Conservation (phyloP, 2,329 filamentous ascomycete genomes). For the Coleophoma cylindrospora region DNA sequence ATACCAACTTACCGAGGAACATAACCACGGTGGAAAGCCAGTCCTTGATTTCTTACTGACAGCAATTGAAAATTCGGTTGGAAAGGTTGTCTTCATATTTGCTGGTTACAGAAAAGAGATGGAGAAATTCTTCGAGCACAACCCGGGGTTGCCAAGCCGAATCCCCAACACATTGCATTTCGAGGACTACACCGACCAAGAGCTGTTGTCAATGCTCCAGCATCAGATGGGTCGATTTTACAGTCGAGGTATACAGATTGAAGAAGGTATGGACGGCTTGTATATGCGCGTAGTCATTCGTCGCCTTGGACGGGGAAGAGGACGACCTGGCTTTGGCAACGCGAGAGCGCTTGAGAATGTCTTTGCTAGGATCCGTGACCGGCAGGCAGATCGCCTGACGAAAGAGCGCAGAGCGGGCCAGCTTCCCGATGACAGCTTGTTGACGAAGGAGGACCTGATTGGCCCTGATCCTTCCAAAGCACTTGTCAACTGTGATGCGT, state of each 20-base stretch:
- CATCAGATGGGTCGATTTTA: slow-evolving; percentile 51
- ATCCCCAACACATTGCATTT: slow-evolving; percentile 65
- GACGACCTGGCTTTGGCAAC: slow-evolving; percentile 67
- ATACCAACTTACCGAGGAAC: slow-evolving; percentile 63
- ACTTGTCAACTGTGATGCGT: slow-evolving; percentile 47
- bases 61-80: slow-evolving; percentile 66
- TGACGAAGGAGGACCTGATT: slow-evolving; percentile 66
- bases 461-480: slow-evolving; percentile 59
- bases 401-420: slow-evolving; percentile 34
- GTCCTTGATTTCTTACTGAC: slow-evolving; percentile 68
- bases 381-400: slow-evolving; percentile 53
- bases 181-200: slow-evolving; percentile 60
- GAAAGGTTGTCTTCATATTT: slow-evolving; percentile 66
- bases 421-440: slow-evolving; percentile 48
- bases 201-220: slow-evolving; percentile 58
- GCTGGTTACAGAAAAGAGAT: slow-evolving; percentile 72
- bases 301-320: slow-evolving; percentile 57
- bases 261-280: slow-evolving; percentile 53
- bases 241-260: slow-evolving; percentile 47
- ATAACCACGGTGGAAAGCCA: slow-evolving; percentile 49
- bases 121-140: slow-evolving; percentile 72
- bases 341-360: slow-evolving; percentile 64
- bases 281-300: slow-evolving; percentile 59
- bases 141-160: slow-evolving; percentile 64
- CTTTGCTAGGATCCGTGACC: slow-evolving; percentile 44